phyloP scores from a whole-genome alignment of 75 land plant species.

The Pinus albicaulis region DNA sequence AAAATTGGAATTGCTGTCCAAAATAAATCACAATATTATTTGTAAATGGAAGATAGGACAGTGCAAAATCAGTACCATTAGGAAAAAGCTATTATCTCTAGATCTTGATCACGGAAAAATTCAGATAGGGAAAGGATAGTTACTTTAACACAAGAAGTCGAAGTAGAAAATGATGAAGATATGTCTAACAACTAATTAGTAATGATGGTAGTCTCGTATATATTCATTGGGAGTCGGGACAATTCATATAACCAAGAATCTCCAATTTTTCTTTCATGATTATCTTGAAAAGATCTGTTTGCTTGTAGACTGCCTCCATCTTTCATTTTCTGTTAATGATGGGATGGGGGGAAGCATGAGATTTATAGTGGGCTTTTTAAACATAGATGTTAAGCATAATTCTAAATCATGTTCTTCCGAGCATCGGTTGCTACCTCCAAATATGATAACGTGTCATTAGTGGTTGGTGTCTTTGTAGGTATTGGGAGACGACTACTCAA shows the following conservation, averaged over 20 bases:
- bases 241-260: neutral
- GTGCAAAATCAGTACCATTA: too few species aligned
- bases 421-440: neutral
- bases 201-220: neutral
- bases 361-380: neutral
- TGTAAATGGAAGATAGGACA: too few species aligned
- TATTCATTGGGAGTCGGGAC: neutral
- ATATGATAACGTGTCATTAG: neutral
- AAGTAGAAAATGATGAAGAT: too few species aligned
- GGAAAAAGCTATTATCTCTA: too few species aligned
- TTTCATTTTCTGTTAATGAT: neutral
- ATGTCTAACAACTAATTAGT: neutral
- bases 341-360: neutral
- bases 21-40: too few species aligned
- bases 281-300: neutral
- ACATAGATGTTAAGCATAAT: neutral
- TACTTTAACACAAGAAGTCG: too few species aligned
- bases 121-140: too few species aligned
- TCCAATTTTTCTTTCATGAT: neutral
- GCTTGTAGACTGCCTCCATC: neutral
- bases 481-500: conserved; percentile 88
- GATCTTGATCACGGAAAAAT: too few species aligned
- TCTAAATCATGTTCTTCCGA: neutral
- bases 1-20: too few species aligned
- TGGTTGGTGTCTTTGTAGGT: conserved; percentile 38